These are phyloP conservation scores for Teratosphaeria nubilosa DNA, from an alignment of 2,329 filamentous ascomycete genomes.

Conservation along the genomic window DNA sequence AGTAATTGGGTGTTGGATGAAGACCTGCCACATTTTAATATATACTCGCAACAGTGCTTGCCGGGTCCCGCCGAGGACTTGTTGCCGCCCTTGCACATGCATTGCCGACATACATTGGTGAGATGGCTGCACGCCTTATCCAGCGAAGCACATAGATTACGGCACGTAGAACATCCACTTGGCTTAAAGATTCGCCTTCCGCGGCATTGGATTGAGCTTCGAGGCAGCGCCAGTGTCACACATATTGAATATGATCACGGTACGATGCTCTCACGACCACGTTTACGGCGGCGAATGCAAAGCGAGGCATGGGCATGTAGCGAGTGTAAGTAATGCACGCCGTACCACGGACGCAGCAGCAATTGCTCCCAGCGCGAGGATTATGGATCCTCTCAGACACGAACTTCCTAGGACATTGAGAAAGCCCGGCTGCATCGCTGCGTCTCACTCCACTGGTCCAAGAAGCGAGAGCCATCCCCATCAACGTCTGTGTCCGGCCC, in stretches of 20 bases:
- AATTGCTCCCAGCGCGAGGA: not conserved
- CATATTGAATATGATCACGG: not conserved
- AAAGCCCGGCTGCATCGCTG: not conserved
- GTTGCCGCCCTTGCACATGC: not conserved
- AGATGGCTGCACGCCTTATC: not conserved
- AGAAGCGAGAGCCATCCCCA: not conserved
- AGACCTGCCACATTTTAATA: not conserved
- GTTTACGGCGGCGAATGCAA: not conserved
- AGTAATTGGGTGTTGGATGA: not conserved
- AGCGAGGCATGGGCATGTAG: not conserved
- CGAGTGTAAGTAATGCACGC: not conserved
- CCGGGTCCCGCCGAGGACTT: not conserved
- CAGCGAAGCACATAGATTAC: not conserved
- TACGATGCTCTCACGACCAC: not conserved
- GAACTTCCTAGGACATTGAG: not conserved
- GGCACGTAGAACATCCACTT: not conserved
- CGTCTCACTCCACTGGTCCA: no score
- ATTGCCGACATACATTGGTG: not conserved
- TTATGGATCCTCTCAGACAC: not conserved
- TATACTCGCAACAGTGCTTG: not conserved
- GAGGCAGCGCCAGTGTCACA: not conserved
- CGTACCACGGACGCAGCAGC: not conserved
- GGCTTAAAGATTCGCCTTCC: not conserved
- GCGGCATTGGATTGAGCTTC: not conserved
- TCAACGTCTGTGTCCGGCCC: not conserved